Evolutionary conservation across 768 basidiomycete genomes (phyloP).

Genomic region (Termitomyces sp.): DNA sequence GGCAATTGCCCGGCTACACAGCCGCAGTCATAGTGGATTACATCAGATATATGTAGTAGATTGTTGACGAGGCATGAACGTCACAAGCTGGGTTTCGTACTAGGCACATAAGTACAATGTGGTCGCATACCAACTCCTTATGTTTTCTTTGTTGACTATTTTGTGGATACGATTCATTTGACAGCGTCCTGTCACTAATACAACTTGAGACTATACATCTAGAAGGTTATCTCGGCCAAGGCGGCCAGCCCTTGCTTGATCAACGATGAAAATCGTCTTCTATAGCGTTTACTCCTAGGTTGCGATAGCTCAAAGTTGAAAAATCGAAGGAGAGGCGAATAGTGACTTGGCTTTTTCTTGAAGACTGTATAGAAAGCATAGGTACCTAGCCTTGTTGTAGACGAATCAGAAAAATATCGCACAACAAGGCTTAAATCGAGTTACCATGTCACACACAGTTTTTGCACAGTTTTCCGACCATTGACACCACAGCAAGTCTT

Average conservation of each 20-base stretch:
- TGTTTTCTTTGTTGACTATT: too few species aligned
- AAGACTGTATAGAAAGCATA: constrained; percentile 74
- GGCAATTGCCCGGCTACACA: background rate
- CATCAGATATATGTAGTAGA: too few species aligned
- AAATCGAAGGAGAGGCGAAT: constrained; percentile 38
- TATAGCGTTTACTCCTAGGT: constrained; percentile 35
- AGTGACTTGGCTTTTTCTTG: constrained; percentile 43
- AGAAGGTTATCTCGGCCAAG: constrained; percentile 17
- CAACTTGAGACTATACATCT: background rate
- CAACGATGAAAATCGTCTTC: constrained; percentile 39
- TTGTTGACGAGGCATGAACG: too few species aligned
- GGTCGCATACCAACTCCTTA: too few species aligned
- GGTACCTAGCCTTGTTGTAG: constrained; percentile 61
- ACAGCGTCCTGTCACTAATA: too few species aligned
- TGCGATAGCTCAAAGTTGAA: constrained; percentile 47
- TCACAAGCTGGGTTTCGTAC: too few species aligned
- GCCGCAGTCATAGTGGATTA: background rate
- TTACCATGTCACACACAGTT: constrained; percentile 58
- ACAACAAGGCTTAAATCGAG: background rate
- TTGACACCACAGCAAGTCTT: constrained; percentile 29
- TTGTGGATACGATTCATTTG: too few species aligned
- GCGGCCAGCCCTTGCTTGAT: constrained; percentile 36
- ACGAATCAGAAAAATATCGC: constrained; percentile 1
- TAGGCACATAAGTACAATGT: too few species aligned
- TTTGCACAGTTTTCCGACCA: constrained; percentile 40